These are phyloP conservation scores for Hordeum pubiflorum DNA, from an alignment of 202 grass and related monocot species.

Conservation along the genomic window DNA sequence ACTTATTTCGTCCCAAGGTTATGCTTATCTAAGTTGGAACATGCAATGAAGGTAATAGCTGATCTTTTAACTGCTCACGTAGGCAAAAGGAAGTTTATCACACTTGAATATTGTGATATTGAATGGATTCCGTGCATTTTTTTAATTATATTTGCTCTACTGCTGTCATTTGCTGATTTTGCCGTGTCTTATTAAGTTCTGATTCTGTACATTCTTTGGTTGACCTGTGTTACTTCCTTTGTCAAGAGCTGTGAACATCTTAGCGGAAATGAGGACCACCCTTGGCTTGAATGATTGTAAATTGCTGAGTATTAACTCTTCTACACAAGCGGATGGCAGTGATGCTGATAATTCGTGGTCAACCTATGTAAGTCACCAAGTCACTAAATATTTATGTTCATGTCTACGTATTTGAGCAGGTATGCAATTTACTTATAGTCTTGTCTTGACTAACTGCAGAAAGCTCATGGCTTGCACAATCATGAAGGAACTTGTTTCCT, in stretches of 20 bases:
- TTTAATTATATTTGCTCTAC: slow-evolving; percentile 14
- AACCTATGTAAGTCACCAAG: slow-evolving; percentile 76
- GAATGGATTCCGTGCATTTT: slow-evolving; percentile 16
- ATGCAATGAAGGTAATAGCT: slow-evolving; percentile 1
- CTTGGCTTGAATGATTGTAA: slow-evolving; percentile 88
- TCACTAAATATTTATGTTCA: slow-evolving; percentile 26
- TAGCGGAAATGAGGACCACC: slow-evolving; percentile 75
- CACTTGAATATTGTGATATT: background rate
- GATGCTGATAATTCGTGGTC: slow-evolving; percentile 60
- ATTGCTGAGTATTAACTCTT: slow-evolving; percentile 91
- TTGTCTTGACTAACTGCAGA: slow-evolving; percentile 45
- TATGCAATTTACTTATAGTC: slow-evolving; percentile 40
- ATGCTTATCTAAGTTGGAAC: slow-evolving; percentile 1
- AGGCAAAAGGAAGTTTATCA: background rate
- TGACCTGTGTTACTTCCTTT: slow-evolving; percentile 30
- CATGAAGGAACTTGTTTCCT: slow-evolving; percentile 50
- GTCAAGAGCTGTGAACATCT: slow-evolving; percentile 65
- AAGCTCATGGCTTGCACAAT: slow-evolving; percentile 52
- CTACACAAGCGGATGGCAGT: slow-evolving; percentile 35
- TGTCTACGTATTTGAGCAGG: slow-evolving; percentile 7
- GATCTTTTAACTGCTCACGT: slow-evolving; percentile 3
- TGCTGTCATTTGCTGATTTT: slow-evolving; percentile 10
- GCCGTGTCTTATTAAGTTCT: slow-evolving; percentile 9
- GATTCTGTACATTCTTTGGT: background rate
- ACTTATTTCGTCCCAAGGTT: background rate